Evolutionary conservation across 2,329 filamentous ascomycete genomes (phyloP).

Genomic region (Chlorencoelia australis): DNA sequence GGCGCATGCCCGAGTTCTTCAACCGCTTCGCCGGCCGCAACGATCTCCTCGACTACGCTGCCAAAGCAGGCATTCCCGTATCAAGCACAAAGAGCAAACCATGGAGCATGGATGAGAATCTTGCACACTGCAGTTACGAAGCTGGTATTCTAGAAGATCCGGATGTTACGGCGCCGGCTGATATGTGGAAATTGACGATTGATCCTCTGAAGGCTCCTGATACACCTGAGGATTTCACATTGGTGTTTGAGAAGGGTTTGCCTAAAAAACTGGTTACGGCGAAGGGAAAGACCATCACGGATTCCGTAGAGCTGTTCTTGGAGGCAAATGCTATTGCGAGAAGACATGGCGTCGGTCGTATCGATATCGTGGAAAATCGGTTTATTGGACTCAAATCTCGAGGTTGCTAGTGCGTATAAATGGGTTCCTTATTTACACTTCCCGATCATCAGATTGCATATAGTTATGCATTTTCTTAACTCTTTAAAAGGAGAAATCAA

Average conservation of each 20-base stretch:
- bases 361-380: slow-evolving; percentile 77
- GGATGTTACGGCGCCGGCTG: slow-evolving; percentile 54
- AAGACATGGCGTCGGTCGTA: slow-evolving; percentile 64
- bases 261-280: slow-evolving; percentile 54
- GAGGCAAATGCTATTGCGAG: slow-evolving; percentile 62
- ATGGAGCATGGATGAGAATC: slow-evolving; percentile 59
- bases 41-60: slow-evolving; percentile 64
- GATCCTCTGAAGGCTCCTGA: slow-evolving; percentile 63
- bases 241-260: slow-evolving; percentile 67
- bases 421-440: too few relatives aligned
- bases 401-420: too few relatives aligned
- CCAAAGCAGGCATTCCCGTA: slow-evolving; percentile 57
- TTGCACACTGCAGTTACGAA: slow-evolving; percentile 73
- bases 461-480: too few relatives aligned
- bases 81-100: slow-evolving; percentile 64
- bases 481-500: too few relatives aligned
- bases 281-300: slow-evolving; percentile 53
- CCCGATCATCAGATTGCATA: too few relatives aligned
- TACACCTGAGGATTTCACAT: slow-evolving; percentile 58
- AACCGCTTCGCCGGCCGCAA: slow-evolving; percentile 61
- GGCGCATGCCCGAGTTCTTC: slow-evolving; percentile 61
- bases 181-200: slow-evolving; percentile 71
- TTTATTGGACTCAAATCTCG: slow-evolving; percentile 73
- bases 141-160: slow-evolving; percentile 63
- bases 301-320: slow-evolving; percentile 62